These are phyloP conservation scores for Haplosporangium gracile DNA, from an alignment of 192 early-diverging fungal species.

Conservation along the genomic window DNA sequence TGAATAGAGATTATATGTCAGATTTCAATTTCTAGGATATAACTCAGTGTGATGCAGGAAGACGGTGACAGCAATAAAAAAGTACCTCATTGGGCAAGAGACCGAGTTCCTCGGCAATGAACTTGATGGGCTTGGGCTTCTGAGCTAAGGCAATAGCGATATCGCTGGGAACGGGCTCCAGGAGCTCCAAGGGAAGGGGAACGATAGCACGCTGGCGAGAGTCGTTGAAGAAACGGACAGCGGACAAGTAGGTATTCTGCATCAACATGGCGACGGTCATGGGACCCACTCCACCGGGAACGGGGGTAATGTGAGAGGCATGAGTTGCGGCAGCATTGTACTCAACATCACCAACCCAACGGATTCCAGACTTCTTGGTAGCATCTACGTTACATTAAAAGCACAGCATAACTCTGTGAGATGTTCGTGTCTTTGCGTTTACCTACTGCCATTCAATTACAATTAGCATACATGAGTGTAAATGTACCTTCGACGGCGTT, in stretches of 20 bases:
- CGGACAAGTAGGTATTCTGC: constrained; percentile 87
- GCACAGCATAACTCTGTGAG: not conserved
- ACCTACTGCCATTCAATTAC: not conserved
- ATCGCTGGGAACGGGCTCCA: constrained; percentile 91
- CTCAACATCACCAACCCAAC: constrained; percentile 97
- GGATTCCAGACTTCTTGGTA: constrained; percentile 91
- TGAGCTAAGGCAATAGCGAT: constrained; percentile 95
- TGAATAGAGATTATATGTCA: not conserved
- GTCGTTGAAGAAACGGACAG: constrained; percentile 76
- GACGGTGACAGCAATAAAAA: not conserved
- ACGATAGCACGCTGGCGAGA: constrained; percentile 60
- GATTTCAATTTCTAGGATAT: not conserved
- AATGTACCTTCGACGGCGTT: constrained; percentile 81
- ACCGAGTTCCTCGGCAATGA: constrained; percentile 89
- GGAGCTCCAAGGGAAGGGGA: constrained; percentile 74
- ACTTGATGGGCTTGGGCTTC: constrained; percentile 85
- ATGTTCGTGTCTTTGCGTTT: not conserved
- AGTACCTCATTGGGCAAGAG: constrained; percentile 75
- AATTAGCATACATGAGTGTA: not conserved
- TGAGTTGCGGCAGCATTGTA: constrained; percentile 75
- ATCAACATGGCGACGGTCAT: constrained; percentile 99
- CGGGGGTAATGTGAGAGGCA: constrained; percentile 93
- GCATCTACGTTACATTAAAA: constrained; percentile 63
- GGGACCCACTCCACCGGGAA: constrained; percentile 98
- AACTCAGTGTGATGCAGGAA: not conserved